Evolutionary conservation across 2,329 filamentous ascomycete species (phyloP).

Genomic region (Arachnomyces sp.): DNA sequence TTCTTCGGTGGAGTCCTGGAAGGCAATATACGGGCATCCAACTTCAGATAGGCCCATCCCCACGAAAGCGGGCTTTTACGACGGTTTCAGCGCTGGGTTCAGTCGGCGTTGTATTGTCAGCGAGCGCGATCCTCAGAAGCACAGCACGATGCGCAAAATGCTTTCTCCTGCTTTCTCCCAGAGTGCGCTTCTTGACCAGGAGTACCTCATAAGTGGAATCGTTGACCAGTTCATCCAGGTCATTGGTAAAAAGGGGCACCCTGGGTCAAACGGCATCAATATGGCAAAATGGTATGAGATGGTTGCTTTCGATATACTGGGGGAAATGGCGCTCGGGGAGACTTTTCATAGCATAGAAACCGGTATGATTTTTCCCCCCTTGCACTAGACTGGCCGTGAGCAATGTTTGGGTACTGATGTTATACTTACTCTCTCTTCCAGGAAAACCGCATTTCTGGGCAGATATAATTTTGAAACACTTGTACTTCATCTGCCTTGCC

Average conservation of each 20-base stretch:
- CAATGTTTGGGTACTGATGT: too few relatives aligned
- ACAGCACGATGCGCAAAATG: slow-evolving; percentile 13
- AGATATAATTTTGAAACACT: too few relatives aligned
- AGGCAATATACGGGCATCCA: slow-evolving; percentile 20
- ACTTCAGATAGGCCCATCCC: neutral
- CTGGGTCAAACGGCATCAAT: slow-evolving; percentile 2
- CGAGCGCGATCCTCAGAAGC: slow-evolving; percentile 10
- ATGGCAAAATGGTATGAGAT: slow-evolving; percentile 6
- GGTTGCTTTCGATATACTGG: neutral
- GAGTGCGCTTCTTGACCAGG: slow-evolving; percentile 15
- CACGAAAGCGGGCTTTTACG: slow-evolving; percentile 1
- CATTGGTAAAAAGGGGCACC: neutral
- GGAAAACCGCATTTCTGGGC: too few relatives aligned
- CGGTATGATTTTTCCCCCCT: neutral
- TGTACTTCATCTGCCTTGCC: too few relatives aligned
- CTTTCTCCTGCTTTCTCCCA: slow-evolving; percentile 19
- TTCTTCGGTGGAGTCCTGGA: slow-evolving; percentile 23
- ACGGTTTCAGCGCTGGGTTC: slow-evolving; percentile 5
- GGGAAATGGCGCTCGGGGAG: too few relatives aligned
- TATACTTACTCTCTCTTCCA: too few relatives aligned
- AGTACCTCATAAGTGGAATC: slow-evolving; percentile 15
- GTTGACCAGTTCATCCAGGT: slow-evolving; percentile 14
- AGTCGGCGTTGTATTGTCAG: slow-evolving; percentile 3
- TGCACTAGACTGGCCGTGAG: too few relatives aligned
- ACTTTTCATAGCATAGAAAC: neutral